Percentiles rank a stretch among this genome's conserved stretches.
phyloP scores from a whole-genome alignment of 2,329 filamentous ascomycete species.

The Colletotrichum coccodes region DNA sequence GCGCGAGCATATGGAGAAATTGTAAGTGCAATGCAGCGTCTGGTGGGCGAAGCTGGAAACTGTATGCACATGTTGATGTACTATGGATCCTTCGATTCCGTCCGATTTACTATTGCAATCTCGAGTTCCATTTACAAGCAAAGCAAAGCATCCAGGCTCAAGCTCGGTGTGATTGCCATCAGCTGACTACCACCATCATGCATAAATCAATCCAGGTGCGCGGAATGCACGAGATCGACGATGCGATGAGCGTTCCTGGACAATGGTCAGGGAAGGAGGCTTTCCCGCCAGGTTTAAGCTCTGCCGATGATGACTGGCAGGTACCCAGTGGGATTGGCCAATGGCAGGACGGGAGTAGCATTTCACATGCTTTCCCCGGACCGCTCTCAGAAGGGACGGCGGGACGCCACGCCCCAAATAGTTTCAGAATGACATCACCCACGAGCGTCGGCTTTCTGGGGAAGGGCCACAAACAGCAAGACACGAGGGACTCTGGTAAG shows the following conservation, averaged over 20 bases:
- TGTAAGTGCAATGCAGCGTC: too few species aligned
- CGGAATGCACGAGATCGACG: constrained; percentile 1
- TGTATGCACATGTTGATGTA: neutral
- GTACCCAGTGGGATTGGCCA: constrained; percentile 15
- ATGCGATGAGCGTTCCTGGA: neutral
- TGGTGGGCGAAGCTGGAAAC: neutral
- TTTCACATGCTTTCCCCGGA: constrained; percentile 34
- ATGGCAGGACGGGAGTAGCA: neutral
- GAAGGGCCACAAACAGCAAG: neutral
- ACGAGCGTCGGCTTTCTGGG: constrained; percentile 22
- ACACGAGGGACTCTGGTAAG: neutral
- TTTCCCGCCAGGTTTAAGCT: constrained; percentile 1
- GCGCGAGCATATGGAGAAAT: neutral
- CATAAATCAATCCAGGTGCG: neutral
- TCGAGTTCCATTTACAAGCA: neutral
- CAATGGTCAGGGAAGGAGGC: neutral
- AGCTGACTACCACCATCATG: neutral
- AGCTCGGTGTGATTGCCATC: neutral
- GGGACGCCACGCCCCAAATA: constrained; percentile 20
- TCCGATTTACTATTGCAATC: neutral
- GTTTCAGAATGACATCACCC: constrained; percentile 34
- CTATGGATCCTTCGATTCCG: neutral
- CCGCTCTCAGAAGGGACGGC: neutral
- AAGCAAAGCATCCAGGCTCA: neutral
- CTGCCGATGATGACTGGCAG: neutral